Conservation (phyloP, 108 stramenopile genomes). For the Parietichytrium sp. region DNA sequence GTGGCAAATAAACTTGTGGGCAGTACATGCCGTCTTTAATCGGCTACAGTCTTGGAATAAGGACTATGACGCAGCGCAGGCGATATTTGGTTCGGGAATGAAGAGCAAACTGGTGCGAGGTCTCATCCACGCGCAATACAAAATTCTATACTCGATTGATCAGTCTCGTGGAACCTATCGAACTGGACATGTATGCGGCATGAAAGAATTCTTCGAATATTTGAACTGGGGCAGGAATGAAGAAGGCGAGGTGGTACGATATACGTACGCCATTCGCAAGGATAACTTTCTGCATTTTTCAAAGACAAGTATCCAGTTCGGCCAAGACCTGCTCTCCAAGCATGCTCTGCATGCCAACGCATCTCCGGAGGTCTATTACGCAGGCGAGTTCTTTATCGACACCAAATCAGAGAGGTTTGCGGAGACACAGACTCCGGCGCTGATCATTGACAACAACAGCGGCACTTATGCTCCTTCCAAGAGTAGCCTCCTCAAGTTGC, state of each 20-base stretch:
- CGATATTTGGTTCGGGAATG: conserved; percentile 39
- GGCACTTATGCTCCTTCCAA: conserved; percentile 48
- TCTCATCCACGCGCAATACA: conserved; percentile 38
- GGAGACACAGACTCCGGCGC: background rate
- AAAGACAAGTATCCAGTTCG: background rate
- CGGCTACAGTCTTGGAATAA: conserved; percentile 1
- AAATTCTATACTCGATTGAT: conserved; percentile 43
- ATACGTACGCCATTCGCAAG: conserved; percentile 45
- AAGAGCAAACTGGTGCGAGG: background rate
- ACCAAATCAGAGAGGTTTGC: background rate
- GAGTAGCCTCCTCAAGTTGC: conserved; percentile 33
- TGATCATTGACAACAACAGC: conserved; percentile 50
- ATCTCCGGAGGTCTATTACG: conserved; percentile 33
- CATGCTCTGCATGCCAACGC: conserved; percentile 44
- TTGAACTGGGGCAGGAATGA: background rate
- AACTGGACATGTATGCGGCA: conserved; percentile 2
- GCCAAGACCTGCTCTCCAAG: conserved; percentile 47
- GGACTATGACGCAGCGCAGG: conserved; percentile 13
- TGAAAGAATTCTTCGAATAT: conserved; percentile 5
- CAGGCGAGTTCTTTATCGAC: conserved; percentile 48
- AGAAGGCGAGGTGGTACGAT: conserved; percentile 1
- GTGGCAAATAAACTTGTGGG: conserved; percentile 41
- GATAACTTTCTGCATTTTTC: conserved; percentile 43
- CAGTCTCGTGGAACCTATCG: background rate
- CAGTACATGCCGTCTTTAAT: conserved; percentile 33